Evolutionary conservation across 2,329 filamentous ascomycete genomes (phyloP), one percentile per base, ranked within the genome.

Genomic region (Arthrobotrys conoides): DNA sequence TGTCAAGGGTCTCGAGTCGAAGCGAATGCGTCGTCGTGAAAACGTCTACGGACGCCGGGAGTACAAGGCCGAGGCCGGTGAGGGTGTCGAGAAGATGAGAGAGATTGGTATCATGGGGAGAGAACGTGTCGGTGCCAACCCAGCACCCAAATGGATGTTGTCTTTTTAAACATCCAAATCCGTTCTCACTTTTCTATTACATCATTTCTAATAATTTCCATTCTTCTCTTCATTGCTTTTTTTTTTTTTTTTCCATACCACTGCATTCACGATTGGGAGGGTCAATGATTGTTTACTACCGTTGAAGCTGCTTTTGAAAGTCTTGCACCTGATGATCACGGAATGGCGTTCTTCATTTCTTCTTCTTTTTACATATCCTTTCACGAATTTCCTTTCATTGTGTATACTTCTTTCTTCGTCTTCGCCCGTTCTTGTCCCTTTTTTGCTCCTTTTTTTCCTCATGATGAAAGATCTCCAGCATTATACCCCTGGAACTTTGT

Each of bases 1-100:
- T 79, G 93, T 97, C 85, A 97, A 97, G 84, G 96, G 96, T 8
- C 89, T 99, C 0, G 96, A 99, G 86, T 91, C 93, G 85, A 98
- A 97, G 86, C 91, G 94, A 27, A 93, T 96, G 86, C 91, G 96
- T 80, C 92, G 96, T 82, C 94, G 92, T 86, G 94, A 98, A 85
- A 97, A 97, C 85, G 92, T 94, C 83, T 96, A 93, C 86, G 91
- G 93, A 83, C 93, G 93, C 82, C 88, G 93, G 83, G 89, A 91
- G 81, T 89, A 89, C 80, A 91, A 90, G 82, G 90, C 92, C 68
- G 88, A 91, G 82, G 93, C 93, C 46, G 96, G 96, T 70, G 92
- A 93, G 83, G 96, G 96, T 71, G 93, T 93, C 41, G 92, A 97
- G 86, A 90, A 94, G 81, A 99, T 99, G 96, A 89, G 91, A 82